Percentiles rank a stretch among this genome's conserved stretches.
phyloP scores from a whole-genome alignment of 2,329 filamentous ascomycete species.

The Scopulariopsis brevicaulis region DNA sequence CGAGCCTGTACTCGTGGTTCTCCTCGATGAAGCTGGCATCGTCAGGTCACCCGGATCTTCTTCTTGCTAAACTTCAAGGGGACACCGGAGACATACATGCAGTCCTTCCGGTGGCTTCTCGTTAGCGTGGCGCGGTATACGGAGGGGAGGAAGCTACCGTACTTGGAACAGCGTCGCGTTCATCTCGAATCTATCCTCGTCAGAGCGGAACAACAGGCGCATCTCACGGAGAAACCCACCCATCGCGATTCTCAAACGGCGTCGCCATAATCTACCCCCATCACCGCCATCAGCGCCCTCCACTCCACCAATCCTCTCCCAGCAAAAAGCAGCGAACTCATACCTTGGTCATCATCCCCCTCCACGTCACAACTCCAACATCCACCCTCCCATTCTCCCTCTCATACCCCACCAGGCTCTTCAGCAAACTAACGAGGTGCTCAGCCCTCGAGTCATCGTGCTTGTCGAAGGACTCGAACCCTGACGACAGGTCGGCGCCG shows the following conservation, averaged over 20 bases:
- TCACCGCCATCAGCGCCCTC: conserved; percentile 5
- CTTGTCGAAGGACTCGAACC: conserved; percentile 74
- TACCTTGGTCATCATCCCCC: conserved; percentile 99
- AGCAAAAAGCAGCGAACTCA: conserved; percentile 23
- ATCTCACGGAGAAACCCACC: conserved; percentile 32
- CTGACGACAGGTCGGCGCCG: conserved; percentile 62
- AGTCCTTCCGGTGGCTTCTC: conserved; percentile 24
- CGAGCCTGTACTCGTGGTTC: conserved; percentile 62
- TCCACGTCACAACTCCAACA: conserved; percentile 80
- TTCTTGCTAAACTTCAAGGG: background rate
- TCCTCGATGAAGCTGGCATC: conserved; percentile 76
- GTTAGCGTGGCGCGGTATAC: background rate
- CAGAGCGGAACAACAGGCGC: background rate
- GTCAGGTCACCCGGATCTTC: background rate
- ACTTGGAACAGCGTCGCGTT: conserved; percentile 88
- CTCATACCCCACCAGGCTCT: conserved; percentile 65
- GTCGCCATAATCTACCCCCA: conserved; percentile 63
- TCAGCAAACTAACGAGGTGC: conserved; percentile 75
- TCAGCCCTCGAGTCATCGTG: conserved; percentile 64
- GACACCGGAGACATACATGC: conserved; percentile 30
- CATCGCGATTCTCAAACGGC: conserved; percentile 72
- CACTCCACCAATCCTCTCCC: background rate
- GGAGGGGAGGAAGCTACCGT: conserved; percentile 18
- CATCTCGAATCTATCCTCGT: conserved; percentile 68
- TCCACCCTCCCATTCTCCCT: conserved; percentile 56